A percentile compares a stretch with the other conserved stretches of the same genome.
phyloP scores from a whole-genome alignment of 2,329 filamentous ascomycete genomes.

The Zymoseptoria brevis region DNA sequence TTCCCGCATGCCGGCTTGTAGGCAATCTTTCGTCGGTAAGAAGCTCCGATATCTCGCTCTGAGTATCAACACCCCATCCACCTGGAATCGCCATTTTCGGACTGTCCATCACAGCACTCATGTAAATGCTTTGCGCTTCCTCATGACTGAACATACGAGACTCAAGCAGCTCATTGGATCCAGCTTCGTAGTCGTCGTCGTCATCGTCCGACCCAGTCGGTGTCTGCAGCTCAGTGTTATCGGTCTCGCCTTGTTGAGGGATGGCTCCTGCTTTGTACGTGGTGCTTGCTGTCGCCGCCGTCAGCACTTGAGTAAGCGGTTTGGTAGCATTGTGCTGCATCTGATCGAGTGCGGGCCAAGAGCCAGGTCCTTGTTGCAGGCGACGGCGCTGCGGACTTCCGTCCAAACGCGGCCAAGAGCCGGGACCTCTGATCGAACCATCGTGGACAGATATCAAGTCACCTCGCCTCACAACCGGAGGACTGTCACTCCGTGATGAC shows the following conservation, averaged over 20 bases:
- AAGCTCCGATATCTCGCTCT: slow-evolving; percentile 14
- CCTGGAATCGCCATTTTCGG: slow-evolving; percentile 31
- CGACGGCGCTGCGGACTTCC: slow-evolving; percentile 14
- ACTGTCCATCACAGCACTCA: slow-evolving; percentile 54
- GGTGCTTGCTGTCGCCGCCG: slow-evolving; percentile 2
- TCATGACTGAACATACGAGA: slow-evolving; percentile 71
- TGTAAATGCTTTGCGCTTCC: slow-evolving; percentile 80
- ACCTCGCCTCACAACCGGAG: slow-evolving; percentile 11
- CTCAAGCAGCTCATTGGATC: slow-evolving; percentile 28
- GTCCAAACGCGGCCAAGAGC: slow-evolving; percentile 24
- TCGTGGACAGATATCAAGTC: slow-evolving; percentile 21
- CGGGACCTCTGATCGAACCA: slow-evolving; percentile 16
- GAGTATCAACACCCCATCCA: slow-evolving; percentile 34
- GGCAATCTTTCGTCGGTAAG: not conserved
- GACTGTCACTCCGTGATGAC: slow-evolving; percentile 16
- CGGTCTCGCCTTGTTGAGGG: slow-evolving; percentile 6
- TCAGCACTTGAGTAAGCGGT: slow-evolving; percentile 15
- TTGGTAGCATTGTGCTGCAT: slow-evolving; percentile 15
- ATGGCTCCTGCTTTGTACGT: slow-evolving; percentile 22
- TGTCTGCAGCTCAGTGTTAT: slow-evolving; percentile 1
- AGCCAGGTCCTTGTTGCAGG: slow-evolving; percentile 15
- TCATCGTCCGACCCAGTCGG: slow-evolving; percentile 1
- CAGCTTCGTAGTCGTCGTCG: slow-evolving; percentile 2
- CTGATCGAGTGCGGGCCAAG: slow-evolving; percentile 21
- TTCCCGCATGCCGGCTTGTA: not conserved